Base-by-base conservation (phyloP, 2,329 filamentous ascomycete species). In the Diplodia mutila region DNA sequence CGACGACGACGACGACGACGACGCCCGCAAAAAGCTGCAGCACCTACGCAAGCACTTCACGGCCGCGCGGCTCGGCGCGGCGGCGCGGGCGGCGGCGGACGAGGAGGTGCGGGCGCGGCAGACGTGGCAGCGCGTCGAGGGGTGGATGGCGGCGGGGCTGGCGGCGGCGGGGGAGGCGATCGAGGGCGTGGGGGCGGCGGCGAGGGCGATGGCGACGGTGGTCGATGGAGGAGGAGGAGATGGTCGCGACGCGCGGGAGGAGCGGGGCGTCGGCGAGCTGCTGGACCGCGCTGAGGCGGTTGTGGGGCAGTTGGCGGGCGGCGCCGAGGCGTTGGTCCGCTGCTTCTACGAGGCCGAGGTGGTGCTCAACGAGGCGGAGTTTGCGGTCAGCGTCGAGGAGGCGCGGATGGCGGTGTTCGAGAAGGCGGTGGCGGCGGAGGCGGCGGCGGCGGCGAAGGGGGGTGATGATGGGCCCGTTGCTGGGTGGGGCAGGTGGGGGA, bases 111-210 rank as follows among this genome's bases (percentile, higher is more conserved):
- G 73, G 68, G 80, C 75, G 69, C 71, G 68, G 16, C 75, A 71
- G 65, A 61, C 70, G 75, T 42, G 72, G 16, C 78, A 80, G 66
- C 80, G 83, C 69, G 76, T 82, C 68, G 77, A 81, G 66, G 75
- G 81, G 66, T 57, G 49, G 52, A 51, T 46, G 51, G 53, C 46
- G 18, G 37, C 16, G 12, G 32, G 34, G 12, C 18, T n/a, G 9
- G 57, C 25, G 66, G 66, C 65, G 46, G 32, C 67, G 63, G 55
- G 74, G 16, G 80, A 82, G 65, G 71, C 74, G 14, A 80, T 83
- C 69, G 83, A 83, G 71, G 78, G 84, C 68, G 25, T 63, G 16
- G 42, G 82, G 68, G 83, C 83, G 71, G 78, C 84, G 69, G 59
- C 23, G 42, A 11, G 4, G 59, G 6, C 34, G 42, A 23, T 61